Conservation (phyloP, 176 grass and related monocot genomes). For the Oryza officinalis region DNA sequence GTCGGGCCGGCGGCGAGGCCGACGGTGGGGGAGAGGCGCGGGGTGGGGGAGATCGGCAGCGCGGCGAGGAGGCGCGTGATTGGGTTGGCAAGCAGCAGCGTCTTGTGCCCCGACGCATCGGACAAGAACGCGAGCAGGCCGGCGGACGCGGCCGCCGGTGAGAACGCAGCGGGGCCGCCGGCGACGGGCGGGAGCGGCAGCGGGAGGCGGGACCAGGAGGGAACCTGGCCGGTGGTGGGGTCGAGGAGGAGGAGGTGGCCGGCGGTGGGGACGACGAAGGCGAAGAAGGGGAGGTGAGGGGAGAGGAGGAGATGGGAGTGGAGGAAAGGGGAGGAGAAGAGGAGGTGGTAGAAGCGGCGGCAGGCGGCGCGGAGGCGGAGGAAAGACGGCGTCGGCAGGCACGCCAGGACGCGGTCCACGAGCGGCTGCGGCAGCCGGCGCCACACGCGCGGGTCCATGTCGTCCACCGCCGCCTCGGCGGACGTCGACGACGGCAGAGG, state of each 20-base stretch:
- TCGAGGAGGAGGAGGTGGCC: conserved; percentile 58
- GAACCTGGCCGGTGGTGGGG: conserved; percentile 29
- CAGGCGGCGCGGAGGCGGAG: conserved; percentile 78
- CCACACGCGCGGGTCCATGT: conserved; percentile 86
- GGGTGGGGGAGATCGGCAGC: conserved; percentile 61
- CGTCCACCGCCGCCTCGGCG: not conserved
- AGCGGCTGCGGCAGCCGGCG: conserved; percentile 67
- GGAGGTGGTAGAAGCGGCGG: conserved; percentile 77
- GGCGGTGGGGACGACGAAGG: conserved; percentile 52
- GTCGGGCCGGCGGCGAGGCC: conserved; percentile 70
- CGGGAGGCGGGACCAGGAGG: conserved; percentile 68
- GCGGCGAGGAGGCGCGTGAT: conserved; percentile 73
- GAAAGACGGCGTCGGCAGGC: conserved; percentile 72
- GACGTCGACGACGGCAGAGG: not conserved
- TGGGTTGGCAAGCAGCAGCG: conserved; percentile 75
- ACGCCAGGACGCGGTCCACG: conserved; percentile 80
- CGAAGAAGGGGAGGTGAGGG: conserved; percentile 76
- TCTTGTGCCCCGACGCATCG: conserved; percentile 66
- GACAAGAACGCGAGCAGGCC: conserved; percentile 85
- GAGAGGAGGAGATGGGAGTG: conserved; percentile 82
- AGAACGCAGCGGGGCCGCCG: conserved; percentile 25
- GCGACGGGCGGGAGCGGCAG: conserved; percentile 34
- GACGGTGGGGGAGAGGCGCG: conserved; percentile 75
- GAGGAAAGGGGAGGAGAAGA: conserved; percentile 90
- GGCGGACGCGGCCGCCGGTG: conserved; percentile 65